phyloP scores from a whole-genome alignment of 306 rosid genomes.

The Quercus bicolor region DNA sequence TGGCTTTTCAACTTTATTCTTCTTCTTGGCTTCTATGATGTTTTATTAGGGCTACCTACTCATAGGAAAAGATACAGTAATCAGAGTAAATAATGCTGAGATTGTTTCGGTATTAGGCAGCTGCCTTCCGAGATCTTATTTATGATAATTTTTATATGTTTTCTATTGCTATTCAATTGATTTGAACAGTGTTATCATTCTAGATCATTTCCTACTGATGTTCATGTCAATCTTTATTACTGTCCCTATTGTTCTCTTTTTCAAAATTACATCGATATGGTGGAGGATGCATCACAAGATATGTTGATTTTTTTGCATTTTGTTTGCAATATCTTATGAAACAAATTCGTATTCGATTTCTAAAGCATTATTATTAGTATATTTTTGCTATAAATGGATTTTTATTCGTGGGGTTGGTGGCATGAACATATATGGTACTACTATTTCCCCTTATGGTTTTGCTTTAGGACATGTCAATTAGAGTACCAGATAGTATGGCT shows the following conservation, averaged over 20 bases:
- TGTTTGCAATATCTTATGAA: background rate
- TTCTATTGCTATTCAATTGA: constrained; percentile 14
- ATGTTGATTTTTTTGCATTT: no score
- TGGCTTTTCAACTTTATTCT: constrained; percentile 39
- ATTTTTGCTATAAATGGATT: no score
- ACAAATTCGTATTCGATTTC: background rate
- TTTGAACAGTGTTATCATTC: constrained; percentile 10
- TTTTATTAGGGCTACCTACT: constrained; percentile 23
- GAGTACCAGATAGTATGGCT: no score
- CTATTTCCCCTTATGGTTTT: no score
- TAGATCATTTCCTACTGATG: background rate
- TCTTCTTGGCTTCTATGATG: constrained; percentile 39
- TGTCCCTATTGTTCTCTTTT: background rate
- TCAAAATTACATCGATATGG: background rate
- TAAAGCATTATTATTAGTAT: background rate
- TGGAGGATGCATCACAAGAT: background rate
- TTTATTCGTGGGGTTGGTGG: no score
- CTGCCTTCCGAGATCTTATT: constrained; percentile 6
- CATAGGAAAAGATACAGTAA: background rate
- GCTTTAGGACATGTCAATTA: no score
- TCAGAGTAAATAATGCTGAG: constrained; percentile 20
- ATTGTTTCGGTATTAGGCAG: constrained; percentile 1
- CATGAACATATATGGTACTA: no score
- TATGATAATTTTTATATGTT: constrained; percentile 8
- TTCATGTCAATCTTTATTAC: background rate